Base-by-base conservation (phyloP, 495 filamentous ascomycete genomes). In the Acidomyces sp. region DNA sequence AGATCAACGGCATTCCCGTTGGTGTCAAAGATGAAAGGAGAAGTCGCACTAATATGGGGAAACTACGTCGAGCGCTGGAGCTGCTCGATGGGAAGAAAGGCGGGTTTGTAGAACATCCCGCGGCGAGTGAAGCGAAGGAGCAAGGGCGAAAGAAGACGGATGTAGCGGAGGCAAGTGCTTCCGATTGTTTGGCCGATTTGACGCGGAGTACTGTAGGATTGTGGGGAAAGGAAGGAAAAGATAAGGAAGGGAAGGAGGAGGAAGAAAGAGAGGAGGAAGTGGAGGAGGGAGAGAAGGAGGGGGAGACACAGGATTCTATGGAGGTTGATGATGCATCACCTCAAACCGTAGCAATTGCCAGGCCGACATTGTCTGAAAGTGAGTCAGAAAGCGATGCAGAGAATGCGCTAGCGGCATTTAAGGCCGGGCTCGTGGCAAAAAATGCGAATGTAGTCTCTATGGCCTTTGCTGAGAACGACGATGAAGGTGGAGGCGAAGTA, bases 1-100 rank as follows among this genome's bases (percentile, higher is more conserved):
- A 62, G 12, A 54, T 75, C 7, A 75, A 74, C 43, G 69, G 70
- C 0, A 40, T 62, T 5, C 28, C 16, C 24, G 43, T 51, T 16
- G 48, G 48, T 2, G 34, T 19, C 13, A 41, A 42, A 23, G 32
- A 51, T 19, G 22, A 25, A 6, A 29, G 9, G 21, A n/a, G 42
- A n/a, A 34, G 5, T 4, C 22, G 13, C 18, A 25, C 18, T 6
- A 22, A 37, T 30, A 29, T 50, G 36, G 35, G 3, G 21, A 35
- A 31, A 16, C 43, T 26, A 33, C 36, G 37, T 11, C 40, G 41
- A 11, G 43, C 42, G 26, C 25, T 50, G 21, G 40, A 37, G 36
- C 28, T 34, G 18, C 17, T 46, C 27, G 47, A 46, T 39, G 46
- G 34, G 18, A 37, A 36, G 25, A 41, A 39, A 17, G 46, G 34